A percentile compares a stretch with the other conserved stretches of the same genome.
phyloP scores from a whole-genome alignment of 305 asterid species.

The Stenogyne calaminthoides region DNA sequence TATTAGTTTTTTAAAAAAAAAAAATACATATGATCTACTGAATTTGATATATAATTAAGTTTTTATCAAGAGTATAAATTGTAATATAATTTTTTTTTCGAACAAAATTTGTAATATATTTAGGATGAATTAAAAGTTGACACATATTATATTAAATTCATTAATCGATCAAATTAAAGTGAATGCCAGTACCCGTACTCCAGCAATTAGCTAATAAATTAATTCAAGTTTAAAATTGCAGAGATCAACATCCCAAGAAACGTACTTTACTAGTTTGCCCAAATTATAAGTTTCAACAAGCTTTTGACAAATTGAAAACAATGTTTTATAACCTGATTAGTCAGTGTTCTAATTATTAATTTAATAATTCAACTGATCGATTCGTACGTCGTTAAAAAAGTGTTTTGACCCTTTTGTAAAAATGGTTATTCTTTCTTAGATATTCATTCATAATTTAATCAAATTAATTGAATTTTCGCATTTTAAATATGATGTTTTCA shows the following conservation, averaged over 20 bases:
- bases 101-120: too few relatives aligned
- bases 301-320: conserved; percentile 22
- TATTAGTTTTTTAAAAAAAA: too few relatives aligned
- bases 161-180: background rate
- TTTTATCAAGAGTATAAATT: too few relatives aligned
- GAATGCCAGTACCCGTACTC: background rate
- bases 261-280: conserved; percentile 14
- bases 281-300: conserved; percentile 14
- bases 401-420: background rate
- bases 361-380: background rate
- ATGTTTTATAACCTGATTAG: background rate
- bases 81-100: too few relatives aligned
- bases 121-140: background rate
- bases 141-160: background rate
- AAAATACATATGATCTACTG: too few relatives aligned
- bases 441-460: too few relatives aligned
- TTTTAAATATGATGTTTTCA: too few relatives aligned
- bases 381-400: background rate
- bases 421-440: too few relatives aligned
- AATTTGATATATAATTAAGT: too few relatives aligned
- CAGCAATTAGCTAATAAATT: background rate
- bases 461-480: too few relatives aligned
- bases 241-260: conserved; percentile 13
- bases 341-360: background rate
- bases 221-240: background rate